Evolutionary conservation across 805 yeast species (phyloP).

Genomic region (Candida coquimbonensis): DNA sequence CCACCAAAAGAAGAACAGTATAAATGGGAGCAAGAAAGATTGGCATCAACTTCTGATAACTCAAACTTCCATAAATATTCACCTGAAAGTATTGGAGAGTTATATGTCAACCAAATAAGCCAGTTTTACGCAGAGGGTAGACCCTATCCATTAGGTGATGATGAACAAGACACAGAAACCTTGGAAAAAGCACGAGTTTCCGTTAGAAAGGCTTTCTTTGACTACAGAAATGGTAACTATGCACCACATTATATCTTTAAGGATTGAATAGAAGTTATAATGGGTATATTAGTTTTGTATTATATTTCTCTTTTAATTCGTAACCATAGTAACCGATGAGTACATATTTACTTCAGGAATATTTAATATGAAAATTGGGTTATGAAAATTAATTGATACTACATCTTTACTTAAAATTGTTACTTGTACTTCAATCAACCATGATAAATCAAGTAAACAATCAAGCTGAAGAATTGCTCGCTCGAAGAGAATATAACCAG

Average conservation of each 20-base stretch:
- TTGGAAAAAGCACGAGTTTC: not conserved
- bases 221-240: not conserved
- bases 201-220: not conserved
- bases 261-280: not conserved
- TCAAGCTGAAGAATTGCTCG: constrained; percentile 10
- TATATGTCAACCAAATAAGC: not conserved
- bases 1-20: constrained; percentile 36
- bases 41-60: constrained; percentile 8
- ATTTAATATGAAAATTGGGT: no score
- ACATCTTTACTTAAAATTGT: no score
- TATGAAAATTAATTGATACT: no score
- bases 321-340: no score
- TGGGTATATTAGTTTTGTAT: no score
- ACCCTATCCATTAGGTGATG: not conserved
- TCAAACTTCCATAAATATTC: constrained; percentile 26
- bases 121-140: not conserved
- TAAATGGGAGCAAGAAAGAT: constrained; percentile 26
- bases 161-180: not conserved
- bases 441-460: constrained; percentile 8
- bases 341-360: no score
- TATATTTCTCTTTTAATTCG: no score
- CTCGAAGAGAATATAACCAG: not conserved
- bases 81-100: constrained; percentile 3
- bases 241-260: not conserved
- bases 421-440: no score